These are phyloP conservation scores for Chenopodium quinoa DNA, from an alignment of 148 eudicot species.

Conservation along the genomic window DNA sequence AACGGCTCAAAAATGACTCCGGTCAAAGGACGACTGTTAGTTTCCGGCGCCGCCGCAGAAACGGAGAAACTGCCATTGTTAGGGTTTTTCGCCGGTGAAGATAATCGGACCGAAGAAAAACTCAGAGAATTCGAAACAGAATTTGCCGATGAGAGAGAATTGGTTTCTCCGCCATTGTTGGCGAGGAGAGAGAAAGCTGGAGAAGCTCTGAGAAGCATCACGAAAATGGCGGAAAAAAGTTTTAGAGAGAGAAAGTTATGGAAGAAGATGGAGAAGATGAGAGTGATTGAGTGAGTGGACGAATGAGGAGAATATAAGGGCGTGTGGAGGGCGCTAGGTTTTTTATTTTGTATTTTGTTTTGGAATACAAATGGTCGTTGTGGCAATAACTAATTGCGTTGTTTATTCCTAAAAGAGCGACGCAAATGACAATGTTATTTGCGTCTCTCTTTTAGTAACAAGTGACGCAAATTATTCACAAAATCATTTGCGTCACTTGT, in stretches of 20 bases:
- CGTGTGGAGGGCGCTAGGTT: constrained; percentile 30
- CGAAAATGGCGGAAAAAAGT: neutral
- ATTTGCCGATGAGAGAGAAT: constrained; percentile 19
- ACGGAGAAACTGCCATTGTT: constrained; percentile 26
- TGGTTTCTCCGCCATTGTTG: constrained; percentile 23
- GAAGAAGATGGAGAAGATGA: constrained; percentile 4
- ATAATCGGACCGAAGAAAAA: constrained; percentile 18
- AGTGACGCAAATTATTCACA: too few species aligned
- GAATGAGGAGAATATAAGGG: constrained; percentile 2
- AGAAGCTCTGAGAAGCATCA: constrained; percentile 56
- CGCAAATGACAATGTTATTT: too few species aligned
- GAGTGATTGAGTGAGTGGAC: neutral
- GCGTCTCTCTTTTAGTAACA: too few species aligned
- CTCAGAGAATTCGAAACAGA: constrained; percentile 11
- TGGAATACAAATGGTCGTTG: too few species aligned
- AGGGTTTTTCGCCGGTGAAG: constrained; percentile 28
- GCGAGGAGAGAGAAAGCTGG: constrained; percentile 38
- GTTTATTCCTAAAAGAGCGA: too few species aligned
- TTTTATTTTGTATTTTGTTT: neutral
- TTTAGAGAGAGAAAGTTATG: neutral
- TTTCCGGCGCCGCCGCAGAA: constrained; percentile 28
- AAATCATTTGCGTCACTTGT: too few species aligned
- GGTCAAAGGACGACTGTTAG: constrained; percentile 48
- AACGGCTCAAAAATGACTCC: constrained; percentile 87
- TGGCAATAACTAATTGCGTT: too few species aligned